phyloP scores from a whole-genome alignment of 2,329 filamentous ascomycete genomes.

The Xylariaceae sp. region DNA sequence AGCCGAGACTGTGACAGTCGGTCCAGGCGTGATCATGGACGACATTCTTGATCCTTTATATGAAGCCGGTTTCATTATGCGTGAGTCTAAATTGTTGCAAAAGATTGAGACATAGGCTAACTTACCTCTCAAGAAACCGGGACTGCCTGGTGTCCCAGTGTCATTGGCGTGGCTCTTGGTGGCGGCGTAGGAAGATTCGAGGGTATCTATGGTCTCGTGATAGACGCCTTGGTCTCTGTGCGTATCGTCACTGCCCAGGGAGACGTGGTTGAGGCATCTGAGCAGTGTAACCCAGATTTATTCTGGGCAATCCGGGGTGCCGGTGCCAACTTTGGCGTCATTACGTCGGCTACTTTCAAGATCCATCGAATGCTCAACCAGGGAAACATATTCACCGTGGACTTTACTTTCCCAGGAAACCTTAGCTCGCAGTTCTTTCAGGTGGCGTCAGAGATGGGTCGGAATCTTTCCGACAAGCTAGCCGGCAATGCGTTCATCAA shows the following conservation, averaged over 20 bases:
- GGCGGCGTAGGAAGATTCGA: conserved; percentile 15
- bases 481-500: no score
- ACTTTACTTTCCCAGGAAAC: conserved; percentile 5
- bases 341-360: conserved; percentile 31
- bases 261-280: conserved; percentile 17
- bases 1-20: no score
- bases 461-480: background rate
- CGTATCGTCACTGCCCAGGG: conserved; percentile 25
- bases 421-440: background rate
- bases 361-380: background rate
- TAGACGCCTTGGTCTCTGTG: conserved; percentile 31
- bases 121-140: no score
- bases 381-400: conserved; percentile 6
- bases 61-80: no score
- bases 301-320: conserved; percentile 49
- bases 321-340: conserved; percentile 46
- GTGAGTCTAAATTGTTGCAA: no score
- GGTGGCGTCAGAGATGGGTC: background rate
- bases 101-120: no score
- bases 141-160: conserved; percentile 1
- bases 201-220: conserved; percentile 16
- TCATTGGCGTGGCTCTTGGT: conserved; percentile 17
- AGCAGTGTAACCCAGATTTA: conserved; percentile 31
- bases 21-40: no score
- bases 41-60: no score